Percentiles rank a stretch among this genome's conserved stretches.
Conservation (phyloP, 2,329 filamentous ascomycete genomes). For the Bisporella sp. region DNA sequence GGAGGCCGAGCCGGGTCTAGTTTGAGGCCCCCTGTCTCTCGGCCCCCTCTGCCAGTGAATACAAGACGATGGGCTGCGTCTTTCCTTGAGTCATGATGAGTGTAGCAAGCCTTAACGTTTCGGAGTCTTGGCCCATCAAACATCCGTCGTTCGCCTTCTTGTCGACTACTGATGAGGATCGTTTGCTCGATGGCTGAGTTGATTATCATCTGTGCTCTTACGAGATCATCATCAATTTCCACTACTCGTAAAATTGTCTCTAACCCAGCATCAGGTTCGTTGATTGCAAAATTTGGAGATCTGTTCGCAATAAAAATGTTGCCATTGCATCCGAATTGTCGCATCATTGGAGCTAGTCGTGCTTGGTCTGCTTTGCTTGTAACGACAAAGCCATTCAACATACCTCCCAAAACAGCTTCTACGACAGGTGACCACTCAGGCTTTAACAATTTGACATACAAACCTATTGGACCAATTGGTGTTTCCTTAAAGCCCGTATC, state of each 20-base stretch:
- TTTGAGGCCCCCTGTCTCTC: constrained; percentile 42
- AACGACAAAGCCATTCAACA: constrained; percentile 74
- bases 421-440: constrained; percentile 79
- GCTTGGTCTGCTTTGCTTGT: constrained; percentile 68
- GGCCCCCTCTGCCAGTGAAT: constrained; percentile 34
- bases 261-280: constrained; percentile 67
- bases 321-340: constrained; percentile 38
- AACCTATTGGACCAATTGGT: constrained; percentile 79
- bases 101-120: constrained; percentile 70
- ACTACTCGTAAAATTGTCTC: constrained; percentile 76
- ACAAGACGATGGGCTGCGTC: constrained; percentile 55
- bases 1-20: constrained; percentile 30
- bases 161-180: constrained; percentile 63
- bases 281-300: constrained; percentile 45
- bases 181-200: constrained; percentile 76
- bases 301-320: constrained; percentile 60
- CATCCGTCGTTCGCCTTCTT: constrained; percentile 64
- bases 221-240: constrained; percentile 71
- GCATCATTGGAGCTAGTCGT: constrained; percentile 61
- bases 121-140: constrained; percentile 48
- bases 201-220: constrained; percentile 79
- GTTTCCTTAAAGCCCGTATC: constrained; percentile 61
- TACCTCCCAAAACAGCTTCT: constrained; percentile 66
- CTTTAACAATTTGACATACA: constrained; percentile 67
- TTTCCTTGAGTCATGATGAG: constrained; percentile 53